phyloP scores from a whole-genome alignment of 1,284 basidiomycete species.

The Rhodotorula sp. region DNA sequence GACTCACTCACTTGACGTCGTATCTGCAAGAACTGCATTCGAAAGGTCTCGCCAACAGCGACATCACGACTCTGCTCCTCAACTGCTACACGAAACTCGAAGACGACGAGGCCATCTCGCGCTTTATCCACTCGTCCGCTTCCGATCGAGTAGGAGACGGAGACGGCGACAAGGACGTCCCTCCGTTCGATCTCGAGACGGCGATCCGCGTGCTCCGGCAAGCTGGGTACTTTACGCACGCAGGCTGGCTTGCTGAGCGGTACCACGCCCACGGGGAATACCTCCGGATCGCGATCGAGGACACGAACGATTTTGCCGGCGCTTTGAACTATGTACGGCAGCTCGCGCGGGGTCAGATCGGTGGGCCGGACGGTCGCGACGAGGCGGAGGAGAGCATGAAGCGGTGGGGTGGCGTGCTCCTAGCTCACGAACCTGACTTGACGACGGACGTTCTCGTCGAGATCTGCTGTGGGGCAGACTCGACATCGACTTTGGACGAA shows the following conservation, averaged over 20 bases:
- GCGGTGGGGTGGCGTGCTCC: slow-evolving; percentile 55
- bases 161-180: slow-evolving; percentile 52
- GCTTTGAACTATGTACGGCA: slow-evolving; percentile 77
- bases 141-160: not conserved
- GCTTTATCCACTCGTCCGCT: slow-evolving; percentile 73
- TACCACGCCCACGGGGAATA: slow-evolving; percentile 91
- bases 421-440: slow-evolving; percentile 75
- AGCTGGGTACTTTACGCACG: slow-evolving; percentile 93
- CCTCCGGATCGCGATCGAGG: slow-evolving; percentile 89
- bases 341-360: slow-evolving; percentile 62
- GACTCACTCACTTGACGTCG: slow-evolving; percentile 89
- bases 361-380: slow-evolving; percentile 24
- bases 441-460: slow-evolving; percentile 90
- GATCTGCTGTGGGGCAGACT: slow-evolving; percentile 67
- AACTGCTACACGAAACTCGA: slow-evolving; percentile 98
- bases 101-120: slow-evolving; percentile 81
- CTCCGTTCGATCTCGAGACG: slow-evolving; percentile 94
- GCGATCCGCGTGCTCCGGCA: slow-evolving; percentile 95
- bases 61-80: slow-evolving; percentile 91
- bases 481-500: not conserved
- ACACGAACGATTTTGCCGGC: slow-evolving; percentile 75
- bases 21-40: slow-evolving; percentile 95
- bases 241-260: slow-evolving; percentile 86
- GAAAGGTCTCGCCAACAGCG: slow-evolving; percentile 83
- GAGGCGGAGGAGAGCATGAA: slow-evolving; percentile 52